phyloP scores from a whole-genome alignment of 129 eudicot genomes.

The Smallanthus sonchifolius region DNA sequence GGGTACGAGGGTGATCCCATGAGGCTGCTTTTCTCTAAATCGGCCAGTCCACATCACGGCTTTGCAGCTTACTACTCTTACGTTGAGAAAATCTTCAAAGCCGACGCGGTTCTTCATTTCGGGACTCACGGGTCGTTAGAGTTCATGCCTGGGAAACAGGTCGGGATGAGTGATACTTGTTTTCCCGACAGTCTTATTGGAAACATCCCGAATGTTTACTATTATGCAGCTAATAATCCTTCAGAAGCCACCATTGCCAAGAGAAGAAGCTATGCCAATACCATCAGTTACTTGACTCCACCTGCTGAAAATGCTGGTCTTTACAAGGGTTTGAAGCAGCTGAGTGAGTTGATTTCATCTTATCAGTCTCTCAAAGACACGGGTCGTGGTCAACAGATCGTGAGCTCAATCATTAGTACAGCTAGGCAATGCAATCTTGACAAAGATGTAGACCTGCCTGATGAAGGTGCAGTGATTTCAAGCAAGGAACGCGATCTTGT shows the following conservation, averaged over 20 bases:
- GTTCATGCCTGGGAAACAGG: slow-evolving; percentile 99
- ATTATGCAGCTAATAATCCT: slow-evolving; percentile 96
- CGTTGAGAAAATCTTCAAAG: slow-evolving; percentile 89
- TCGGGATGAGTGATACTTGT: slow-evolving; percentile 98
- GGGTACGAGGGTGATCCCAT: slow-evolving; percentile 99
- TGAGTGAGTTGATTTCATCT: slow-evolving; percentile 87
- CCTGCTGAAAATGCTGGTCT: slow-evolving; percentile 99
- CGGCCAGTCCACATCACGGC: slow-evolving; percentile 98
- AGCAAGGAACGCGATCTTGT: slow-evolving; percentile 77
- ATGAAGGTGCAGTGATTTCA: slow-evolving; percentile 71
- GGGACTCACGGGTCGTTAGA: slow-evolving; percentile 98
- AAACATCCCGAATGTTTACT: slow-evolving; percentile 88
- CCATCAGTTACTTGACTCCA: slow-evolving; percentile 94
- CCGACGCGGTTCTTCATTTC: slow-evolving; percentile 95
- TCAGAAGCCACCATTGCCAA: slow-evolving; percentile 97
- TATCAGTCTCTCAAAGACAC: slow-evolving; percentile 95
- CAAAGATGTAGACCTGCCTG: slow-evolving; percentile 96
- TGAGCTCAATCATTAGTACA: slow-evolving; percentile 89
- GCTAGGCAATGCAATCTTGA: slow-evolving; percentile 97
- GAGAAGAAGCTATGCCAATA: slow-evolving; percentile 90
- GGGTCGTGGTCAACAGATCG: slow-evolving; percentile 95
- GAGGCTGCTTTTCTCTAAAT: slow-evolving; percentile 94
- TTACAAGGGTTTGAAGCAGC: slow-evolving; percentile 97
- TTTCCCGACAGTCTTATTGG: slow-evolving; percentile 94
- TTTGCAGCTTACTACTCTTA: slow-evolving; percentile 97